phyloP scores from a whole-genome alignment of 176 grass and related monocot species.

The Melocanna baccifera region DNA sequence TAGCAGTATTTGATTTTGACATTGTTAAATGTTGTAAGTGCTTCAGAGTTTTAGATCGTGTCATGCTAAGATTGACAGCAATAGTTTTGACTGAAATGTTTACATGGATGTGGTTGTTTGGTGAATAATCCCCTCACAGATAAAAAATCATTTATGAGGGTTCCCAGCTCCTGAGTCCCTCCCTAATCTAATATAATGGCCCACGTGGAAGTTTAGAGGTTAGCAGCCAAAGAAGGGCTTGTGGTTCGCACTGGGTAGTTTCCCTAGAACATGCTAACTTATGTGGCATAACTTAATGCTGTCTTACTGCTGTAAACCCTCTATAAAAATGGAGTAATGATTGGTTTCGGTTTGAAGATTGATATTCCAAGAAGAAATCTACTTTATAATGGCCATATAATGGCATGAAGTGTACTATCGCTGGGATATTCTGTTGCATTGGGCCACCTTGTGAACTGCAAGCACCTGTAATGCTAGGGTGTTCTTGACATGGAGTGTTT shows the following conservation, averaged over 20 bases:
- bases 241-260: background rate
- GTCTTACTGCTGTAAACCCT: background rate
- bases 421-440: background rate
- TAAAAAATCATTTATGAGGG: background rate
- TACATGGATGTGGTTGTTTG: background rate
- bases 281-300: background rate
- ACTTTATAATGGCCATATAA: background rate
- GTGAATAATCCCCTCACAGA: background rate
- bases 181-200: background rate
- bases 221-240: background rate
- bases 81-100: background rate
- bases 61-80: background rate
- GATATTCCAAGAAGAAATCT: background rate
- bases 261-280: background rate
- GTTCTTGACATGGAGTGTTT: conserved; percentile 41
- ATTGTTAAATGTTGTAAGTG: background rate
- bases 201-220: background rate
- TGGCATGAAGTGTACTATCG: background rate
- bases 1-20: background rate
- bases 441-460: conserved; percentile 12
- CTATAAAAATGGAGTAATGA: background rate
- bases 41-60: background rate
- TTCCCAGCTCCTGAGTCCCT: background rate
- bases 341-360: background rate
- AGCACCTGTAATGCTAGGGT: background rate